Evolutionary conservation across 2,329 filamentous ascomycete genomes (phyloP).

Genomic region (Pyrenochaeta sp.): DNA sequence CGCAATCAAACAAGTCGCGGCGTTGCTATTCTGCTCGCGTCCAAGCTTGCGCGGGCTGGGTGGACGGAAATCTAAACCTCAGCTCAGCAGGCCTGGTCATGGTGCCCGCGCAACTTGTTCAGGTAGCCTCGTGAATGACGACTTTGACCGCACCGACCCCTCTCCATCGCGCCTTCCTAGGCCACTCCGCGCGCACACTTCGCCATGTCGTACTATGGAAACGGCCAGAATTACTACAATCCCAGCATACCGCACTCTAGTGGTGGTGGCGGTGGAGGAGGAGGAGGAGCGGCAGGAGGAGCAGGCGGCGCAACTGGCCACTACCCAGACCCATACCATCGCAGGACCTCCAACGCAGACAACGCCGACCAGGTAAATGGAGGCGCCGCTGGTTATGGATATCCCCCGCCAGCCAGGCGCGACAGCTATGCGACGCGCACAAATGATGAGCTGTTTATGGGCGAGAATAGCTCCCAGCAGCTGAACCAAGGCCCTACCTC

Average conservation of each 20-base stretch:
- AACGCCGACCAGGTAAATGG: conserved; percentile 69
- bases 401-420: conserved; percentile 46
- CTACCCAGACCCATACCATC: conserved; percentile 50
- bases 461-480: conserved; percentile 40
- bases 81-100: conserved; percentile 42
- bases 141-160: conserved; percentile 24
- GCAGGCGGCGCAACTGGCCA: conserved; percentile 47
- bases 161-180: conserved; percentile 24
- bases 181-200: conserved; percentile 17
- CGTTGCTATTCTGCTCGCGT: conserved; percentile 2
- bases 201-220: conserved; percentile 66
- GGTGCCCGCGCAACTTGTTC: conserved; percentile 38
- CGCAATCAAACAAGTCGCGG: conserved; percentile 18
- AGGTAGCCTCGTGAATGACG: conserved; percentile 50
- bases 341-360: conserved; percentile 76
- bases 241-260: conserved; percentile 53
- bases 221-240: conserved; percentile 62
- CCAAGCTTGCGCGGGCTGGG: conserved; percentile 14
- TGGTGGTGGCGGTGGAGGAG: too few species aligned
- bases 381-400: conserved; percentile 49
- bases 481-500: conserved; percentile 38
- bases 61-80: conserved; percentile 15
- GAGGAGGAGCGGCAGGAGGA: too few species aligned
- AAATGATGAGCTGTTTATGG: conserved; percentile 71
- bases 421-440: conserved; percentile 48